Percentiles rank a stretch among this genome's conserved stretches.
phyloP scores from a whole-genome alignment of 768 basidiomycete genomes.

The Leccinum boreale region DNA sequence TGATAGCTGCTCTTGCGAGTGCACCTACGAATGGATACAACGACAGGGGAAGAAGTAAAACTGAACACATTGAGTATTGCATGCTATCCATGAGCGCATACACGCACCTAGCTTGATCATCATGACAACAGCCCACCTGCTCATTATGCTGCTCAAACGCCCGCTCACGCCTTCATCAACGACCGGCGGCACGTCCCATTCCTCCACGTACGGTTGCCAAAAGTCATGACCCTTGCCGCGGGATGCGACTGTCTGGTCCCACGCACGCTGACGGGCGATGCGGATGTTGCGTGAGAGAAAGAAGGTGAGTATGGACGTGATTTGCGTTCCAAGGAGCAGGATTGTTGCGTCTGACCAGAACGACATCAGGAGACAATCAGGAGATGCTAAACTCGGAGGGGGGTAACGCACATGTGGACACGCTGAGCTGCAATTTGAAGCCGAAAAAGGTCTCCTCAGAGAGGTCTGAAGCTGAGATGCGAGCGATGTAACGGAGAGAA shows the following conservation, averaged over 20 bases:
- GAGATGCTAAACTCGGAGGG: not conserved
- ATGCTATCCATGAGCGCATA: not conserved
- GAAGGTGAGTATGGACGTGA: slow-evolving; percentile 72
- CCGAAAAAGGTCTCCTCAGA: slow-evolving; percentile 60
- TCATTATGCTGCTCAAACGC: slow-evolving; percentile 10
- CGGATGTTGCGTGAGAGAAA: slow-evolving; percentile 83
- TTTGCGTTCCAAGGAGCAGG: slow-evolving; percentile 69
- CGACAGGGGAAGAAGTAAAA: slow-evolving; percentile 56
- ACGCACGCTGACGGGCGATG: slow-evolving; percentile 73
- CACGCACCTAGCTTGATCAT: slow-evolving; percentile 24
- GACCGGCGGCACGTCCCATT: slow-evolving; percentile 64
- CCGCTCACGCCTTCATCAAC: slow-evolving; percentile 33
- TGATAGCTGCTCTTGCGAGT: slow-evolving; percentile 58
- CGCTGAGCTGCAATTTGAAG: slow-evolving; percentile 57
- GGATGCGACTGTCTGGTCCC: slow-evolving; percentile 79
- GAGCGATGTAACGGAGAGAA: slow-evolving; percentile 25
- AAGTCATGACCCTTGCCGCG: slow-evolving; percentile 80
- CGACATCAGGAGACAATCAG: no score
- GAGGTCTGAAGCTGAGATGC: slow-evolving; percentile 28
- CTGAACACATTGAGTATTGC: slow-evolving; percentile 29
- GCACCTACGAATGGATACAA: slow-evolving; percentile 72
- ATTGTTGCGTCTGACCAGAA: slow-evolving; percentile 63
- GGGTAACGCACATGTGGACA: slow-evolving; percentile 59
- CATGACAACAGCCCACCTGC: slow-evolving; percentile 13
- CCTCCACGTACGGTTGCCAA: slow-evolving; percentile 82